phyloP scores from a whole-genome alignment of 495 filamentous ascomycete species.

The Talaromyces wortmannii region DNA sequence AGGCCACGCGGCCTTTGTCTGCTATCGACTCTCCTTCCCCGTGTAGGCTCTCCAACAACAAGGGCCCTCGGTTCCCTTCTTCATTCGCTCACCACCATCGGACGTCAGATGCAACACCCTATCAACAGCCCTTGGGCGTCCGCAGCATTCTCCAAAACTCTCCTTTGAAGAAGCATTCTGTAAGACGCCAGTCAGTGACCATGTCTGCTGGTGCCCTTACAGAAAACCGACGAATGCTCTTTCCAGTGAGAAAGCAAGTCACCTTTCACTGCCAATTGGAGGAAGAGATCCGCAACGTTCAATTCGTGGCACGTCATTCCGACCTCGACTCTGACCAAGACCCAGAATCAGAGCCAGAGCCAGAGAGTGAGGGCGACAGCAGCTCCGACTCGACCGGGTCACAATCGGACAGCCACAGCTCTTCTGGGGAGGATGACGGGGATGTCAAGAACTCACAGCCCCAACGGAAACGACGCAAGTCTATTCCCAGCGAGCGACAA shows the following conservation, averaged over 20 bases:
- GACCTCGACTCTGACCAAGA: conserved; percentile 27
- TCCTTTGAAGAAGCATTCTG: conserved; percentile 36
- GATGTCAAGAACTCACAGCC: conserved; percentile 3
- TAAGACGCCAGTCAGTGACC: conserved; percentile 28
- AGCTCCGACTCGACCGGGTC: conserved; percentile 24
- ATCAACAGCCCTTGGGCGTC: conserved; percentile 57
- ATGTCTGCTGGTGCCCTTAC: conserved; percentile 27
- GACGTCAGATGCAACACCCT: conserved; percentile 36
- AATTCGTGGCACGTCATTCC: conserved; percentile 46
- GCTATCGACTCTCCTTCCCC: conserved; percentile 36
- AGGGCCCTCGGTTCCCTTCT: conserved; percentile 26
- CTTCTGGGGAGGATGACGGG: conserved; percentile 32
- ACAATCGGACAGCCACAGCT: conserved; percentile 27
- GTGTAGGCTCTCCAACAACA: conserved; percentile 28
- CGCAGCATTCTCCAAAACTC: conserved; percentile 76
- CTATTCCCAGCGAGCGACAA: conserved; percentile 28
- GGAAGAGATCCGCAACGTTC: conserved; percentile 47
- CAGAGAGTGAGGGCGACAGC: conserved; percentile 15
- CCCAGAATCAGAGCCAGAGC: neutral
- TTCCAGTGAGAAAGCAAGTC: conserved; percentile 52
- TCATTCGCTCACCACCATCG: conserved; percentile 16
- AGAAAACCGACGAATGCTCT: conserved; percentile 39
- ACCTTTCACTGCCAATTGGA: conserved; percentile 44
- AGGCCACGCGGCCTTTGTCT: conserved; percentile 57
- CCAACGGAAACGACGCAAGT: conserved; percentile 32